Conservation (phyloP, 225 moss, liverwort and hornwort species). For the Straminergon stramineum region DNA sequence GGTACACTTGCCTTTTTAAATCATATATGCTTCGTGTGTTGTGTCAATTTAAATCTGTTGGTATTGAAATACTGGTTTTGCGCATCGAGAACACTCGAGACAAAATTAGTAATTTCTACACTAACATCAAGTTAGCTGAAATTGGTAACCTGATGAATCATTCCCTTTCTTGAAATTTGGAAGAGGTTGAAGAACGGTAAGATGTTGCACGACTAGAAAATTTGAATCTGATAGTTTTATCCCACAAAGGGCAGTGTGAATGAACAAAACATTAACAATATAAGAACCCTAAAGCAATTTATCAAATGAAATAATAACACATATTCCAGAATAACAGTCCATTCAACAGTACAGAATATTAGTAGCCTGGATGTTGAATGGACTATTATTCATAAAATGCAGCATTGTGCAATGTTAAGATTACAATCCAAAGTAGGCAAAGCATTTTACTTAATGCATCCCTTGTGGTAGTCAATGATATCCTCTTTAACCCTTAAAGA, state of each 20-base stretch:
- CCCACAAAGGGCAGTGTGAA: not conserved
- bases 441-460: no score
- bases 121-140: not conserved
- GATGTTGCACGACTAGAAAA: not conserved
- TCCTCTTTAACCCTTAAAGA: no score
- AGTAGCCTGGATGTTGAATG: not conserved
- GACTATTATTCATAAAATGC: not conserved
- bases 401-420: not conserved
- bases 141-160: not conserved
- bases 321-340: rapidly evolving
- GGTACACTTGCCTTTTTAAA: not conserved
- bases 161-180: not conserved
- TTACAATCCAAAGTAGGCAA: not conserved
- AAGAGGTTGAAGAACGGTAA: not conserved
- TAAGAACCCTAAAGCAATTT: not conserved
- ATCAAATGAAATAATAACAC: not conserved
- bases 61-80: not conserved
- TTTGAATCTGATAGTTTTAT: not conserved
- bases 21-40: not conserved
- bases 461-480: not conserved
- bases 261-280: not conserved
- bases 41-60: not conserved
- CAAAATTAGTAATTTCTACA: not conserved
- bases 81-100: no score
- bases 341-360: no score